These are phyloP conservation scores for Colletotrichum zoysiae DNA, from an alignment of 2,329 filamentous ascomycete species.

Conservation along the genomic window DNA sequence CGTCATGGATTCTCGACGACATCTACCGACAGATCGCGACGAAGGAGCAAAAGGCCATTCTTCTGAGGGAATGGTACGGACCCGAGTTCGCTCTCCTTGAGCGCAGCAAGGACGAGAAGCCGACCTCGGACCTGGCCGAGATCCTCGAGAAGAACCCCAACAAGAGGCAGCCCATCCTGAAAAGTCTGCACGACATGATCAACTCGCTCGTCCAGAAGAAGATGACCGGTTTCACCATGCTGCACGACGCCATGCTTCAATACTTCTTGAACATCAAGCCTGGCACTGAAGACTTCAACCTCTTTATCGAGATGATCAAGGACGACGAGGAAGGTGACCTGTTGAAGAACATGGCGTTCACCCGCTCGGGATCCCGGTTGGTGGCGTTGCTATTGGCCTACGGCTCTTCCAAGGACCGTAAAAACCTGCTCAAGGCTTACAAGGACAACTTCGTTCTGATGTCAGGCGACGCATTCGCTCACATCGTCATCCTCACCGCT, in stretches of 20 bases:
- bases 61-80: conserved; percentile 96
- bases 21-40: conserved; percentile 92
- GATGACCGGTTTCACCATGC: conserved; percentile 95
- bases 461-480: conserved; percentile 82
- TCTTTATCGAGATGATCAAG: conserved; percentile 91
- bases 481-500: conserved; percentile 84
- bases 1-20: conserved; percentile 97
- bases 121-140: conserved; percentile 75
- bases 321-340: conserved; percentile 92
- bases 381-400: conserved; percentile 86
- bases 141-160: conserved; percentile 84
- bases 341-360: conserved; percentile 96
- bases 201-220: conserved; percentile 96
- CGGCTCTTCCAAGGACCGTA: conserved; percentile 91
- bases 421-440: conserved; percentile 87
- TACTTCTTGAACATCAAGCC: conserved; percentile 87
- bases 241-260: conserved; percentile 98
- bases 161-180: conserved; percentile 90
- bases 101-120: conserved; percentile 63
- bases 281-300: conserved; percentile 84
- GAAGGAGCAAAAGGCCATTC: conserved; percentile 83
- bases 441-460: conserved; percentile 90
- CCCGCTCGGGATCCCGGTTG: conserved; percentile 85
- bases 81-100: conserved; percentile 90
- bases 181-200: conserved; percentile 85